Evolutionary conservation across 768 basidiomycete species (phyloP).

Genomic region (Agrocybe chaxingu): DNA sequence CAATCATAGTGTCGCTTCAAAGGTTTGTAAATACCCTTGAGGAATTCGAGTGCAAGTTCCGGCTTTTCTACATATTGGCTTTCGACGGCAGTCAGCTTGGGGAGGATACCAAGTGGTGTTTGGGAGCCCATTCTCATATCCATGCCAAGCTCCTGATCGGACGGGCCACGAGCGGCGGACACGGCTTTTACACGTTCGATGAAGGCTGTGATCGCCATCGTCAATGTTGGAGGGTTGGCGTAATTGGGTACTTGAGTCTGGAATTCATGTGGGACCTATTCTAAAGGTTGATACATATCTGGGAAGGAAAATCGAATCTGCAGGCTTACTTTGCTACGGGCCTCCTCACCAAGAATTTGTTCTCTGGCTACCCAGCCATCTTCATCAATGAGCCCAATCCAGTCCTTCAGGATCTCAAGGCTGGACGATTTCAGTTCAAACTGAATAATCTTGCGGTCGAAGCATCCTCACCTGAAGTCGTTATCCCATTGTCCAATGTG

Average conservation of each 20-base stretch:
- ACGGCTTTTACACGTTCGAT: constrained; percentile 65
- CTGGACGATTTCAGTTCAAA: constrained; percentile 32
- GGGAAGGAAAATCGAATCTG: neutral
- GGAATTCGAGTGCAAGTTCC: constrained; percentile 60
- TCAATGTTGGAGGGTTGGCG: constrained; percentile 92
- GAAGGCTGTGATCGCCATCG: constrained; percentile 91
- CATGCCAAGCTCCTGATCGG: constrained; percentile 65
- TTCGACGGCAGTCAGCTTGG: constrained; percentile 17
- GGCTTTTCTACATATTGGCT: constrained; percentile 54
- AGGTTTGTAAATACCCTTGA: constrained; percentile 78
- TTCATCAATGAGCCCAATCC: constrained; percentile 89
- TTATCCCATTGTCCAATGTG: constrained; percentile 94
- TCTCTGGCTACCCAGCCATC: constrained; percentile 96
- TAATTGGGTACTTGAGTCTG: constrained; percentile 91
- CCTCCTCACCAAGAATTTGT: constrained; percentile 96
- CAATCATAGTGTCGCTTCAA: constrained; percentile 92
- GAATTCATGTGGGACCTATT: constrained; percentile 83
- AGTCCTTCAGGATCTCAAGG: constrained; percentile 84
- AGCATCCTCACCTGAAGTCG: constrained; percentile 48
- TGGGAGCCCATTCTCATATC: constrained; percentile 56
- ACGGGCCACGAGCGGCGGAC: constrained; percentile 37
- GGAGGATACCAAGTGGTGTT: constrained; percentile 37
- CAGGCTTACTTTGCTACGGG: constrained; percentile 75
- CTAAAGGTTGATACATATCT: neutral
- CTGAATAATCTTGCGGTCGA: neutral